A percentile compares a stretch with the other conserved stretches of the same genome.
These are phyloP conservation scores for Hansenula sp. DNA, from an alignment of 1,139 yeast species.

Conservation along the genomic window DNA sequence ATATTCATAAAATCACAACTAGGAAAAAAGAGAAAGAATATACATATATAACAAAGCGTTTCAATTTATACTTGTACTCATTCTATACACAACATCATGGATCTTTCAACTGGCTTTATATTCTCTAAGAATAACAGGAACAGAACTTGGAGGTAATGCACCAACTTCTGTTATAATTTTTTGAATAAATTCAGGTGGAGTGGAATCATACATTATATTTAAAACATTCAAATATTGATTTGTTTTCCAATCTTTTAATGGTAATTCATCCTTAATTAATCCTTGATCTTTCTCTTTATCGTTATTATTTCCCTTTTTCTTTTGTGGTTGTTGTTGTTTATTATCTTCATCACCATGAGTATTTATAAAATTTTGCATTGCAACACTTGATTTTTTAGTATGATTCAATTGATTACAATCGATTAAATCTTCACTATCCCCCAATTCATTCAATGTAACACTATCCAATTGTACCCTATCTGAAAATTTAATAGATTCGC, in stretches of 20 bases:
- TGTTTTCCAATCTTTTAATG: conserved; percentile 63
- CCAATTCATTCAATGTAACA: conserved; percentile 88
- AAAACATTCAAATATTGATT: conserved; percentile 65
- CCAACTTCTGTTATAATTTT: conserved; percentile 97
- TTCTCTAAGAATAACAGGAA: conserved; percentile 92
- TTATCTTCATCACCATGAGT: conserved; percentile 31
- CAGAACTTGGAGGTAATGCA: conserved; percentile 93
- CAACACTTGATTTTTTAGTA: conserved; percentile 59
- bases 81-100: no score
- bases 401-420: conserved; percentile 44
- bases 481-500: conserved; percentile 92
- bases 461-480: conserved; percentile 96
- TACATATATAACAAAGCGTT: no score
- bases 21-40: no score
- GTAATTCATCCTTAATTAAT: conserved; percentile 28
- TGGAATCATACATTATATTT: conserved; percentile 87
- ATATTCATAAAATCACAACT: no score
- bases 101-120: conserved; percentile 43
- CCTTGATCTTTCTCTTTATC: conserved; percentile 15
- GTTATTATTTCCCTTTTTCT: conserved; percentile 15
- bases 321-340: conserved; percentile 19
- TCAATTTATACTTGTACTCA: no score
- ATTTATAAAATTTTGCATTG: conserved; percentile 62
- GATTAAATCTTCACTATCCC: conserved; percentile 75
- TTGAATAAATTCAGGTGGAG: conserved; percentile 91